Evolutionary conservation across 495 filamentous ascomycete species (phyloP), one percentile per base, ranked within the genome.

Genomic region (Staphylotrichum longicolle): DNA sequence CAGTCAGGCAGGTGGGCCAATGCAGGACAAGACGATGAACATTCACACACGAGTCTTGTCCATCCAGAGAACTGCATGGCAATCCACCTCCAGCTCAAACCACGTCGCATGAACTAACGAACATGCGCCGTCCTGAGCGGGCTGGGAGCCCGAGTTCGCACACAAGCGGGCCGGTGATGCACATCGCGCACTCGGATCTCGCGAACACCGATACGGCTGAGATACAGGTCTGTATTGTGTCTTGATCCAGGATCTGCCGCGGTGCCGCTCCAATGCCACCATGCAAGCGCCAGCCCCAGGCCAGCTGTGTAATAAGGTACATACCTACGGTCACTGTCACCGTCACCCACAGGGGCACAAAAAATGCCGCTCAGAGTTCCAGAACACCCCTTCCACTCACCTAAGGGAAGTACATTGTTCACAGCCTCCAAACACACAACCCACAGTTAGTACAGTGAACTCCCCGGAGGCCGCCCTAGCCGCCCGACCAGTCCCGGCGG

Each of bases 1-100:
- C 30, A 52, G 58, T 52, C 7, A 4, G 58, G 58, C 58, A 60
- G 15, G 58, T 60, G 58, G 58, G 58, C 49, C 58, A 53, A 60
- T 52, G 57, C 57, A 51, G 47, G 47, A 32, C 14, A 52, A 39
- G 37, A 7, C 10, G 37, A 39, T 39, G 37, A 10, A 10, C 37
- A 39, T 45, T 12, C 12, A 12, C 12, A 45, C 12, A 7, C 41
- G 7, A 44, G 12, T 27, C 20, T 27, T 27, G 20, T 27, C 20
- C 20, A 27, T 1, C 20, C 20, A 27, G 20, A 27, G 20, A 27
- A 27, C 0, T 27, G 42, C 42, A 45, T 45, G 42, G 12, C 7
- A 30, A 20, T 48, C 4, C 10, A n/a, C 15, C 46, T 7, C 15
- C 20, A 32, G 46, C 7, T 10, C 37, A 39, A 5, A 39, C 5